phyloP scores from a whole-genome alignment of 1,284 basidiomycete genomes.

The Vanrija sp. region DNA sequence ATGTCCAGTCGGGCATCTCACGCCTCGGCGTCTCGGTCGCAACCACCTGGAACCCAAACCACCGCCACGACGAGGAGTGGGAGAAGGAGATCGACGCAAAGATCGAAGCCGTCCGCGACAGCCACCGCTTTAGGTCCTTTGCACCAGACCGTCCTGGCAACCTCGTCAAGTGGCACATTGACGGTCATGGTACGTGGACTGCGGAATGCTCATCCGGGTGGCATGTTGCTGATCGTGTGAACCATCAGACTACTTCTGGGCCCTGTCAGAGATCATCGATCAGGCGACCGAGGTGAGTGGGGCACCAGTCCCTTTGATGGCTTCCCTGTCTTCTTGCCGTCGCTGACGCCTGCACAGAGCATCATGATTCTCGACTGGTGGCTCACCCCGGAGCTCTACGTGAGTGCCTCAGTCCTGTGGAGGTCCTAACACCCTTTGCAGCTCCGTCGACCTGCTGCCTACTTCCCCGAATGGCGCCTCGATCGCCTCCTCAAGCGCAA shows the following conservation, averaged over 20 bases:
- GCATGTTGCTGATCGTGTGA: background rate
- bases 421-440: conserved; percentile 12
- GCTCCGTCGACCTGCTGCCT: conserved; percentile 79
- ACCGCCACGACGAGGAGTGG: conserved; percentile 64
- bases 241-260: conserved; percentile 80
- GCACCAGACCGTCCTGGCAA: conserved; percentile 66
- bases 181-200: conserved; percentile 61
- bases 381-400: conserved; percentile 84
- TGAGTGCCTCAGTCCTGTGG: conserved; percentile 9
- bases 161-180: conserved; percentile 83
- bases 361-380: conserved; percentile 77
- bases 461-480: conserved; percentile 77
- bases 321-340: background rate
- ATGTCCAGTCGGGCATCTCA: conserved; percentile 31
- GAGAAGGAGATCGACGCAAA: conserved; percentile 65
- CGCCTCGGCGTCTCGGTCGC: conserved; percentile 34
- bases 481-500: conserved; percentile 79
- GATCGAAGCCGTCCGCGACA: conserved; percentile 65
- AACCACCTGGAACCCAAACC: conserved; percentile 51
- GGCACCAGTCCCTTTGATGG: background rate
- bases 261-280: conserved; percentile 81
- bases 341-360: conserved; percentile 36
- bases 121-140: conserved; percentile 81
- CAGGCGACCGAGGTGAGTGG: conserved; percentile 42
- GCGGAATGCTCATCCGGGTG: background rate